Percentiles rank a stretch among this genome's conserved stretches.
phyloP scores from a whole-genome alignment of 2,329 filamentous ascomycete genomes.

The Epichloe brachyelytri region DNA sequence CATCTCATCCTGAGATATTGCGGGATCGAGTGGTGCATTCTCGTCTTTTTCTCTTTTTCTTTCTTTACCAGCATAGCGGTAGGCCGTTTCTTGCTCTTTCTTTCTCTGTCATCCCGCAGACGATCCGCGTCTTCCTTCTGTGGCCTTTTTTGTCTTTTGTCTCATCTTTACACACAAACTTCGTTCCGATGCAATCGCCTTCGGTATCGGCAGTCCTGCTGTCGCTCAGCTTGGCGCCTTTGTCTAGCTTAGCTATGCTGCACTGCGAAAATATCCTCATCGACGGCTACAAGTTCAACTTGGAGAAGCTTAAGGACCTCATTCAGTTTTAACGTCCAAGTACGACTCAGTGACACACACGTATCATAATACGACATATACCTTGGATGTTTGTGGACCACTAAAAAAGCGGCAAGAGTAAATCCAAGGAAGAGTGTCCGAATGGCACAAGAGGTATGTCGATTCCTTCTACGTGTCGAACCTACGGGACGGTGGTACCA shows the following conservation, averaged over 20 bases:
- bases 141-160: neutral
- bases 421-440: conserved; percentile 49
- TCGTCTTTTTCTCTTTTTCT: neutral
- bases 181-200: conserved; percentile 26
- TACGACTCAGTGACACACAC: conserved; percentile 38
- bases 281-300: conserved; percentile 48
- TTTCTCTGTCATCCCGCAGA: neutral
- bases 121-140: neutral
- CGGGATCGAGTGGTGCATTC: neutral
- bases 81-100: neutral
- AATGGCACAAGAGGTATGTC: conserved; percentile 52
- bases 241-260: conserved; percentile 35
- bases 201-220: conserved; percentile 25
- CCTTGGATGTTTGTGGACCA: conserved; percentile 60
- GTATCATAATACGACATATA: conserved; percentile 61
- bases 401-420: conserved; percentile 47
- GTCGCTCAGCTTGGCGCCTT: conserved; percentile 23
- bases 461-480: neutral
- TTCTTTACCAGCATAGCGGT: neutral
- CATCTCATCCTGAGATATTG: conserved; percentile 11
- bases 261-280: conserved; percentile 50
- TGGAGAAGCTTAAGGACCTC: conserved; percentile 50
- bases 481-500: neutral
- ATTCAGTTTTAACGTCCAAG: conserved; percentile 50
- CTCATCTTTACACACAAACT: neutral